Conservation (phyloP, 495 filamentous ascomycete genomes). For the Aspergillus hancockii region DNA sequence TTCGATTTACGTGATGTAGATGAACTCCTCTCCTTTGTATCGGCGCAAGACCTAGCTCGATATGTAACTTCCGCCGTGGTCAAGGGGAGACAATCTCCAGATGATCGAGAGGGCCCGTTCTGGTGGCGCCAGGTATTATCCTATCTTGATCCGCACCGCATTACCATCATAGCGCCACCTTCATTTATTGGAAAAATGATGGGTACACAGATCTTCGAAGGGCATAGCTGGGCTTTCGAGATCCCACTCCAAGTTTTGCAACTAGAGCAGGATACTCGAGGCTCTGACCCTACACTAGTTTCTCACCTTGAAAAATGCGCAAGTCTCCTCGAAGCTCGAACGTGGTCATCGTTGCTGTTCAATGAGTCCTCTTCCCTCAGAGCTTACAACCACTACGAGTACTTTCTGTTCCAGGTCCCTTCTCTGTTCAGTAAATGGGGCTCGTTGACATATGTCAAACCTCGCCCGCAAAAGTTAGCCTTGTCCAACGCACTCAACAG, state of each 20-base stretch:
- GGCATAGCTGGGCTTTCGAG: slow-evolving; percentile 44
- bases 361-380: slow-evolving; percentile 45
- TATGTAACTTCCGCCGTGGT: slow-evolving; percentile 38
- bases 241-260: slow-evolving; percentile 37
- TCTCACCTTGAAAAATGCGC: slow-evolving; percentile 17
- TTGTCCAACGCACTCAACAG: slow-evolving; percentile 19
- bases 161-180: slow-evolving; percentile 41
- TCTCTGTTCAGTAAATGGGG: slow-evolving; percentile 40
- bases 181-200: slow-evolving; percentile 32
- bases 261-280: slow-evolving; percentile 21
- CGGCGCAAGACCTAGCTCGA: slow-evolving; percentile 23
- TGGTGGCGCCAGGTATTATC: slow-evolving; percentile 38
- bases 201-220: slow-evolving; percentile 29
- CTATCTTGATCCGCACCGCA: slow-evolving; percentile 29
- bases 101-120: slow-evolving; percentile 19
- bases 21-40: slow-evolving; percentile 32
- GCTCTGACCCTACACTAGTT: not conserved
- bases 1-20: slow-evolving; percentile 31
- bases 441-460: slow-evolving; percentile 3
- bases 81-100: slow-evolving; percentile 12
- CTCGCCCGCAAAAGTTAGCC: slow-evolving; percentile 7
- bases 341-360: slow-evolving; percentile 39
- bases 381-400: slow-evolving; percentile 48
- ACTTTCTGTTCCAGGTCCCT: slow-evolving; percentile 40
- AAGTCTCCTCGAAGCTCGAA: slow-evolving; percentile 25